phyloP scores from a whole-genome alignment of 495 filamentous ascomycete species.

The Tuber borchii region DNA sequence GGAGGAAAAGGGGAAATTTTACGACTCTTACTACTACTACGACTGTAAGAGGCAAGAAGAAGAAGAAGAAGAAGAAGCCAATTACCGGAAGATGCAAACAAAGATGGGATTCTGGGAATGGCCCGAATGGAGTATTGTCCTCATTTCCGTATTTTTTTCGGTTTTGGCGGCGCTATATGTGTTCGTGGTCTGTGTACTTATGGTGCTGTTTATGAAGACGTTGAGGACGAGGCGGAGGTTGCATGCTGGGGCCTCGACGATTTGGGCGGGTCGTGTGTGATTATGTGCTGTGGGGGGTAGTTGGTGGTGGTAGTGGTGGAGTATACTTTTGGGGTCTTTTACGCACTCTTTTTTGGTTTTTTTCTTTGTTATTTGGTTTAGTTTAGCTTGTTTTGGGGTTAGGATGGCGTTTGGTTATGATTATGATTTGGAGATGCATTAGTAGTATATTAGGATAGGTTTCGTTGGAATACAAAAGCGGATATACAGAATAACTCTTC shows the following conservation, averaged over 20 bases:
- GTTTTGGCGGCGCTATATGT: background rate
- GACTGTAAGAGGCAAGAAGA: background rate
- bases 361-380: background rate
- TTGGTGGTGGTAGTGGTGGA: background rate
- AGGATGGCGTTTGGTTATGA: background rate
- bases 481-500: background rate
- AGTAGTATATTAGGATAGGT: background rate
- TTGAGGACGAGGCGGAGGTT: background rate
- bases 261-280: background rate
- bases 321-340: background rate
- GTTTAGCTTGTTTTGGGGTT: background rate
- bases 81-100: background rate
- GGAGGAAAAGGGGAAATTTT: background rate
- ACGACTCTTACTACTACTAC: background rate
- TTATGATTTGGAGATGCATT: background rate
- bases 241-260: background rate
- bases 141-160: background rate
- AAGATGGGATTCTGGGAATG: conserved; percentile 2
- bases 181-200: background rate
- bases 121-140: background rate
- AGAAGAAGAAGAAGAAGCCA: background rate
- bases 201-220: background rate
- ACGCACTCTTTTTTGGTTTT: background rate
- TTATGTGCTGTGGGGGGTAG: background rate
- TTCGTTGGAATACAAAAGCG: background rate